Conservation (phyloP, 768 basidiomycete species). For the Phanerodontia chrysosporium region DNA sequence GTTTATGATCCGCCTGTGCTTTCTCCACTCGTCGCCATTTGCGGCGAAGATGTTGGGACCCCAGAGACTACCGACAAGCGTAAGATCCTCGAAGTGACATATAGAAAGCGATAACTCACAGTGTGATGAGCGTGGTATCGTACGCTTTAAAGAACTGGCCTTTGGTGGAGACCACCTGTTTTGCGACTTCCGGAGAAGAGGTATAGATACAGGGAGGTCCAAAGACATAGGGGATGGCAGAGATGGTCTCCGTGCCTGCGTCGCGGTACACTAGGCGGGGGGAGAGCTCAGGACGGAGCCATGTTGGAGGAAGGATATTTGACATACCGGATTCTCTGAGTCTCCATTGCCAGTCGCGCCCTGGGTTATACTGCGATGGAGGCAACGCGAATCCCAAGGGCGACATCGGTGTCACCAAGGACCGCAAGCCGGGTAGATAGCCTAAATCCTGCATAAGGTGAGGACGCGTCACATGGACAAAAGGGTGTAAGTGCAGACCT, state of each 20-base stretch:
- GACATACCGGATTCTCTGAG: not conserved
- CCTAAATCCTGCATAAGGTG: not conserved
- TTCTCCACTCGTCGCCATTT: not conserved
- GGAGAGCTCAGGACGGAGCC: not conserved
- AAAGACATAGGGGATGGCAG: not conserved
- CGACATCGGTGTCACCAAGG: not conserved
- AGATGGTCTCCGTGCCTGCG: not conserved
- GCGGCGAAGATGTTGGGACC: conserved; percentile 3
- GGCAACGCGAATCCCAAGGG: not conserved
- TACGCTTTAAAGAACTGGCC: not conserved
- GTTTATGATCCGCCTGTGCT: not conserved
- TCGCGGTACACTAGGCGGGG: not conserved
- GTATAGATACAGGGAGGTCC: not conserved
- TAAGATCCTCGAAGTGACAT: not conserved
- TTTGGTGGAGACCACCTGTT: not conserved
- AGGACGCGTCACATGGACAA: too few species aligned
- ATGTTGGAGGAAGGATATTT: not conserved
- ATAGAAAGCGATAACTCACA: not conserved
- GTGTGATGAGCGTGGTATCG: not conserved
- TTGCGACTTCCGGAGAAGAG: not conserved
- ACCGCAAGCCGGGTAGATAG: not conserved
- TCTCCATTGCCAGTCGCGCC: not conserved
- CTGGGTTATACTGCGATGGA: not conserved
- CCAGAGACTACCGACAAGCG: not conserved
- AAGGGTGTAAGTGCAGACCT: too few species aligned